Evolutionary conservation across 129 eudicot genomes (phyloP), one percentile per base, ranked within the genome.

Genomic region (Logfia minima): DNA sequence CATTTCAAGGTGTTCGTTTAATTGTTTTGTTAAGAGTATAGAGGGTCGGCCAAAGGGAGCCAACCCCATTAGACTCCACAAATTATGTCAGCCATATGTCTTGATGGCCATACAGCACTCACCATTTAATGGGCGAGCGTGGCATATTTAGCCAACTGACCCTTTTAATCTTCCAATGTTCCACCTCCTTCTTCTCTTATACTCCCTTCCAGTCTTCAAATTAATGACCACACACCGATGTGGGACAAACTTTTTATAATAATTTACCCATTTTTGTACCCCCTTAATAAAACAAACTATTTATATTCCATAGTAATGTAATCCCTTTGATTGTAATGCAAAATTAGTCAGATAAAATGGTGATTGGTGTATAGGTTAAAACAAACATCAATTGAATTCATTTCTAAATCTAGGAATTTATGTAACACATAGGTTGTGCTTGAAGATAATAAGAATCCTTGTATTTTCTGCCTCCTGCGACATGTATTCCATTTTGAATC

Each of bases 91-190:
- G 96, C 96, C 97, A 92, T 92, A 92, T 92, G 92, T 92, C 97
- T 92, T 86, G 97, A 92, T 92, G 82, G 85, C 96, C 96, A 89
- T 92, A 87, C 97, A 82, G 92, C 97, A 85, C 89, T 70, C 90
- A 81, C 97, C 91, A 23, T 0, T 32, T 70, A 5, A 77, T 23
- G 86, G 84, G 88, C 77, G 68, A 79, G 83, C 85, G 84, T 81
- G 96, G 92, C 97, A 92, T 86, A 92, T 89, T 92, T 92, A 92
- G 97, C 96, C 97, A 92, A 84, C 96, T 84, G 91, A 89, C 96
- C 96, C 92, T 92, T 89, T 89, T 89, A 82, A 68, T 2, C 18
- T 80, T 78, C 0, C 1, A 63, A 5, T 0, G 0, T 0, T 0
- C 0, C 60, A 62, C 13, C 23, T 0, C 19, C 61, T 9, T 65